Base-by-base conservation (phyloP, 129 eudicot species). In the Silybum marianum region DNA sequence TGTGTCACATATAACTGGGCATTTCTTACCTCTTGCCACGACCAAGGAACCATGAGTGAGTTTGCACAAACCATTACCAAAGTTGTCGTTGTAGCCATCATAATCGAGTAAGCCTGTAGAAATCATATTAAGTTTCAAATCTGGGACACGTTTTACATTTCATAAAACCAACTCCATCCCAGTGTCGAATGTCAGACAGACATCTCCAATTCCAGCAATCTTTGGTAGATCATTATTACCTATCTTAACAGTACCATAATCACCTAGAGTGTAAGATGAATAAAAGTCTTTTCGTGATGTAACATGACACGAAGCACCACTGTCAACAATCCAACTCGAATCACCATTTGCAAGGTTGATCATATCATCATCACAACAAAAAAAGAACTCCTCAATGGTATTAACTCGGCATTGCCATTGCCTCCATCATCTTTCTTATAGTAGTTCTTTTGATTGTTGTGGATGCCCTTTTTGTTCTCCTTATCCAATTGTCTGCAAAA, bases 381-480 rank as follows among this genome's bases (percentile, higher is more conserved):
- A 9, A 72, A 72, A 39, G 60, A 72, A 72, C 30, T 19, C 72
- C 2, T 0, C 34, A 1, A 13, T 25, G n/a, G 25, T 21, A 16
- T 46, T 54, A 11, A 58, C 70, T 44, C 8, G 4, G 46, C 32
- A 75, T 54, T 51, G 4, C 16, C 69, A 54, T 54, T 30, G 19
- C 70, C 80, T 32, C 72, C 32, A 9, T 78, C 81, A 22, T 78
- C 19, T 66, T 68, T 69, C 36, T 36, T 22, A 28, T 78, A 9
- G 0, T n/a, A 63, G 36, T 66, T 19, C 9, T 38, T 38, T 38
- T 38, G 42, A 38, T 38, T 38, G 9, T 38, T 38, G 9, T 38
- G 42, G 10, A 38, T 38, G 9, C 9, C 42, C 9, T 7, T 38
- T 38, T 38, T 38, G 42, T 36, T 36, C 39, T 3, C 39, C 39